Conservation (phyloP, 2,329 filamentous ascomycete species). For the Fusarium chaquense region DNA sequence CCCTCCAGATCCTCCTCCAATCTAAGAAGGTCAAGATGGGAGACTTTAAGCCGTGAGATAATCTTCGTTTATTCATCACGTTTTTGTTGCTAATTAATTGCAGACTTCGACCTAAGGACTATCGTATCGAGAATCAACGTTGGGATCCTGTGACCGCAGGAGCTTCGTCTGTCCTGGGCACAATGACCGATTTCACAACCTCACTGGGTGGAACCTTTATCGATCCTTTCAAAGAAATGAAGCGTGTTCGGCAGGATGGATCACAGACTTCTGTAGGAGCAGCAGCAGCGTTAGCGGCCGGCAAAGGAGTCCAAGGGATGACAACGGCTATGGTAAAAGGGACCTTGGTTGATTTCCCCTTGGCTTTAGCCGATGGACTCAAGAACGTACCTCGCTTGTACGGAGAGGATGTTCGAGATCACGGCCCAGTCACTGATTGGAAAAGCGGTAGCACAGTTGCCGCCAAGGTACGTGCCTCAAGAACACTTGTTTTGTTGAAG, state of each 20-base stretch:
- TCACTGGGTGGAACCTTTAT: not conserved
- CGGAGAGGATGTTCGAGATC: not conserved
- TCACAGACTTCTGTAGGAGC: not conserved
- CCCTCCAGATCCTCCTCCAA: not conserved
- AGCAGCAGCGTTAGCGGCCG: not conserved
- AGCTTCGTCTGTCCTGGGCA: not conserved
- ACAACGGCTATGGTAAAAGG: conserved; percentile 4
- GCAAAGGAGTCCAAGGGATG: not conserved
- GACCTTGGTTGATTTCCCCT: not conserved
- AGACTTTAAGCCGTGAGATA: conserved; percentile 4
- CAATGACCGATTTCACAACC: not conserved
- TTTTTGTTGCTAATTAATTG: not conserved
- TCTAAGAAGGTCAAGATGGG: not conserved
- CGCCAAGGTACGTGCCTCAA: not conserved
- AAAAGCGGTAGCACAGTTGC: not conserved
- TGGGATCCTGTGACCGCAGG: conserved; percentile 1
- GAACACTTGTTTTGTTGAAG: not conserved
- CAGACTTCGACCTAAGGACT: not conserved
- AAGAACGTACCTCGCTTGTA: not conserved
- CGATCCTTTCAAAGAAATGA: conserved; percentile 5
- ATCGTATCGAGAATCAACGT: not conserved
- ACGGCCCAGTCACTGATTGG: not conserved
- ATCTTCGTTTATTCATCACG: no score
- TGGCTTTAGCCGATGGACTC: not conserved
- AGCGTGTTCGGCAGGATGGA: not conserved